Percentiles rank a stretch among this genome's conserved stretches.
Evolutionary conservation across 2,329 filamentous ascomycete genomes (phyloP).

Genomic region (Nigrospora sphaerica): DNA sequence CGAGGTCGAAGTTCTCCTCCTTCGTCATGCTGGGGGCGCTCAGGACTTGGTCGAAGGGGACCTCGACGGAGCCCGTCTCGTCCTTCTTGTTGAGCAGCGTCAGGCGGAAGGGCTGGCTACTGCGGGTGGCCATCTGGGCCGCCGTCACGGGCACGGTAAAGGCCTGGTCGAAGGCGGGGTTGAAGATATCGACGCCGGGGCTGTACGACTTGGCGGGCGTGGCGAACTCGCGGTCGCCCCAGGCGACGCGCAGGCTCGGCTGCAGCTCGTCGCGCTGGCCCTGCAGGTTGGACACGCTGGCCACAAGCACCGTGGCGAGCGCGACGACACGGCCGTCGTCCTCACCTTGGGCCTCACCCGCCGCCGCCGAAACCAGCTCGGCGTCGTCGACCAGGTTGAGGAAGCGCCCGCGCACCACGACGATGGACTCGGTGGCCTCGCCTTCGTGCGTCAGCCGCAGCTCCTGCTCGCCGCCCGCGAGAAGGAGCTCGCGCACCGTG

Average conservation of each 20-base stretch:
- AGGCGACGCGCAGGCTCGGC: slow-evolving; percentile 36
- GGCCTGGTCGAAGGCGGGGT: slow-evolving; percentile 37
- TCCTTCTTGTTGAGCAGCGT: slow-evolving; percentile 24
- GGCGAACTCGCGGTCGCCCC: slow-evolving; percentile 31
- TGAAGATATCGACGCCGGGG: slow-evolving; percentile 39
- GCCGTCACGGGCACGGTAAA: slow-evolving; percentile 33
- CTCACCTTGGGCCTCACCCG: slow-evolving; percentile 17
- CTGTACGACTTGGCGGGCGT: slow-evolving; percentile 34
- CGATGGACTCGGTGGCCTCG: slow-evolving; percentile 23
- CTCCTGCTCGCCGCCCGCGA: slow-evolving; percentile 32
- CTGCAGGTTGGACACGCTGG: slow-evolving; percentile 30
- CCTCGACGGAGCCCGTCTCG: slow-evolving; percentile 25
- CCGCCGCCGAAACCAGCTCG: slow-evolving; percentile 18
- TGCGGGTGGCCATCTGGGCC: slow-evolving; percentile 14
- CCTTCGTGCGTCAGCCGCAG: slow-evolving; percentile 29
- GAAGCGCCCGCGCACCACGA: slow-evolving; percentile 31
- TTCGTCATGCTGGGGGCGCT: slow-evolving; percentile 20
- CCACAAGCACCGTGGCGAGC: slow-evolving; percentile 34
- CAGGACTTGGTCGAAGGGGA: slow-evolving; percentile 26
- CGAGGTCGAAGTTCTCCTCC: slow-evolving; percentile 26
- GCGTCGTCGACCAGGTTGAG: slow-evolving; percentile 30
- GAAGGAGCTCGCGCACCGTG: slow-evolving; percentile 21
- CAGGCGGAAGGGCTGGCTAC: slow-evolving; percentile 21
- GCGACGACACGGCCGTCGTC: slow-evolving; percentile 27
- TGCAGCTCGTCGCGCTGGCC: slow-evolving; percentile 34